A percentile compares a stretch with the other conserved stretches of the same genome.
These are phyloP conservation scores for Penicillium steckii DNA, from an alignment of 495 filamentous ascomycete genomes.

Conservation along the genomic window DNA sequence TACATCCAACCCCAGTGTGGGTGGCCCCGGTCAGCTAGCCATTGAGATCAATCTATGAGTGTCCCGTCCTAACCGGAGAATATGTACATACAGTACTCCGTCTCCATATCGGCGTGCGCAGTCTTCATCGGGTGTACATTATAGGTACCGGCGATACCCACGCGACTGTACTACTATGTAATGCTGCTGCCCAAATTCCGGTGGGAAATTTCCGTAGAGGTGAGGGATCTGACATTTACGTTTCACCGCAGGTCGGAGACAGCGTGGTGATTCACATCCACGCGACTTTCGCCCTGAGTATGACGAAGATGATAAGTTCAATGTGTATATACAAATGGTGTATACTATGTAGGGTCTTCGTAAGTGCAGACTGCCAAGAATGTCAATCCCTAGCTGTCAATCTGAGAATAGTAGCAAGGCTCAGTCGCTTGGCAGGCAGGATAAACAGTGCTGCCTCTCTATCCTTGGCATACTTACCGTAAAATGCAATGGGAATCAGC, in stretches of 20 bases:
- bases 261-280: constrained; percentile 3
- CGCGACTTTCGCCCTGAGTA: constrained; percentile 2
- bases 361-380: neutral
- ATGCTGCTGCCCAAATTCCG: neutral
- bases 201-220: constrained; percentile 7
- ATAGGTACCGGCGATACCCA: no score
- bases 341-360: neutral
- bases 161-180: neutral
- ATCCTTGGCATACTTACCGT: constrained; percentile 8
- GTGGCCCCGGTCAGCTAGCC: constrained; percentile 11
- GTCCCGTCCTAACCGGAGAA: neutral
- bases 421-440: neutral
- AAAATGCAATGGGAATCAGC: constrained; percentile 9
- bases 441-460: constrained; percentile 4
- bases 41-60: constrained; percentile 6
- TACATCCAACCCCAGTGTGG: constrained; percentile 9
- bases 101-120: no score
- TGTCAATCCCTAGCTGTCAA: neutral
- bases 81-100: no score
- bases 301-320: neutral
- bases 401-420: neutral
- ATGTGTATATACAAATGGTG: neutral
- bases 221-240: constrained; percentile 1
- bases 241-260: constrained; percentile 15
- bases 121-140: no score